Evolutionary conservation across 805 yeast species (phyloP).

Genomic region (Sugiyamaella valdiviana): DNA sequence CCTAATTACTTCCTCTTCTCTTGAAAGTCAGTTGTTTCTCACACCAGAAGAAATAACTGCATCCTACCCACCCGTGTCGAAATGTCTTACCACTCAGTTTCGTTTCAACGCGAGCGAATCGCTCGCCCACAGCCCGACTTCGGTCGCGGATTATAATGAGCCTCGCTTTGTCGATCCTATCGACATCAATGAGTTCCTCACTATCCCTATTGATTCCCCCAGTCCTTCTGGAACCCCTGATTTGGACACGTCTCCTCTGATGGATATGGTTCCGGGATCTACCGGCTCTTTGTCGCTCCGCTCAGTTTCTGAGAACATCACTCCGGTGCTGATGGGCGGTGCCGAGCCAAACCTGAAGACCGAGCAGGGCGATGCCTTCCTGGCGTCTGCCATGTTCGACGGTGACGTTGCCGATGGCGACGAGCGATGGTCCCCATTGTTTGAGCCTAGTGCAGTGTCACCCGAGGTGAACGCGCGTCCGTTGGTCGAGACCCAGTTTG

Average conservation of each 20-base stretch:
- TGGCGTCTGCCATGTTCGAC: conserved; percentile 9
- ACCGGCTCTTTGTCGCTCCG: not conserved
- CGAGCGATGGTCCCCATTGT: conserved; percentile 15
- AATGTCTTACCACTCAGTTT: not conserved
- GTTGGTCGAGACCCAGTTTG: conserved; percentile 6
- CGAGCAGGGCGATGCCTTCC: not conserved
- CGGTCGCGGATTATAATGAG: not conserved
- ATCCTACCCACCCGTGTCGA: not conserved
- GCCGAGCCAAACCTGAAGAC: not conserved
- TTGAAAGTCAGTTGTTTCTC: conserved; percentile 2
- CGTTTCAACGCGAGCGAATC: too few species aligned
- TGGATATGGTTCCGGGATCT: not conserved
- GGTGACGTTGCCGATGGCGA: conserved; percentile 8
- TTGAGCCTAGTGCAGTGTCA: conserved; percentile 6
- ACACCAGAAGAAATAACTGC: not conserved
- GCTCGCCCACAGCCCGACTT: too few species aligned
- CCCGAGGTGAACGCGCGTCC: not conserved
- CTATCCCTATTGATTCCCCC: not conserved
- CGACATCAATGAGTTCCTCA: not conserved
- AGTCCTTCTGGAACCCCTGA: not conserved
- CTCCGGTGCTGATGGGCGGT: conserved; percentile 5
- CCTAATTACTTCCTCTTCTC: not conserved
- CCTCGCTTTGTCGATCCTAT: not conserved
- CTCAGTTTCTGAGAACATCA: not conserved
- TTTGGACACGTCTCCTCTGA: not conserved